Conservation (phyloP, 2,329 filamentous ascomycete species). For the Sordariomycetes sp. region DNA sequence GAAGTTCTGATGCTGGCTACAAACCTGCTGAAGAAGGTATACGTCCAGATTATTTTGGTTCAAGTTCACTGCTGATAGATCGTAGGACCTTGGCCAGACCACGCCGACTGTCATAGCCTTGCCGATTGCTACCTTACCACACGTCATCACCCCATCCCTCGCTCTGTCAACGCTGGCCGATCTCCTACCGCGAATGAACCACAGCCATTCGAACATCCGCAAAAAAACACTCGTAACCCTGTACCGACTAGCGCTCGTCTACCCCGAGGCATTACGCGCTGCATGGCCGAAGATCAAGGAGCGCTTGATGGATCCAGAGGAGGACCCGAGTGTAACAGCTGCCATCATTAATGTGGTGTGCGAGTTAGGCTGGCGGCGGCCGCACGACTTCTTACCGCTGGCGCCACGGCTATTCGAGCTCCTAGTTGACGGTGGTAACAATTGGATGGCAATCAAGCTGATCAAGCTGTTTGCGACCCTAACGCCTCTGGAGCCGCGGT, state of each 20-base stretch:
- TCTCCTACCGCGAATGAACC: slow-evolving; percentile 74
- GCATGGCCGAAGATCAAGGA: slow-evolving; percentile 99
- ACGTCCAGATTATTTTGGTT: not conserved
- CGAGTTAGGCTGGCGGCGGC: slow-evolving; percentile 87
- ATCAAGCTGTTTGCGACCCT: slow-evolving; percentile 97
- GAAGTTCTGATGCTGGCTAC: slow-evolving; percentile 97
- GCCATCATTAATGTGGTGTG: slow-evolving; percentile 96
- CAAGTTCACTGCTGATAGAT: not conserved
- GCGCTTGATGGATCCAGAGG: slow-evolving; percentile 76
- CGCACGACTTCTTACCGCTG: slow-evolving; percentile 85
- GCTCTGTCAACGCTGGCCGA: slow-evolving; percentile 85
- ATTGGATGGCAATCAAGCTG: slow-evolving; percentile 99
- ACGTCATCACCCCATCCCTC: slow-evolving; percentile 86
- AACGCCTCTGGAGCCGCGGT: slow-evolving; percentile 81
- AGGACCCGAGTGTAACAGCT: slow-evolving; percentile 88
- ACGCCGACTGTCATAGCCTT: slow-evolving; percentile 71
- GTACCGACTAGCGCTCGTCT: slow-evolving; percentile 89
- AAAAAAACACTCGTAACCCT: slow-evolving; percentile 96
- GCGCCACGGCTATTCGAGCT: slow-evolving; percentile 89
- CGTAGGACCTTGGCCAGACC: slow-evolving; percentile 62
- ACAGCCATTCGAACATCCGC: slow-evolving; percentile 75
- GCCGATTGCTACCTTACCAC: slow-evolving; percentile 82
- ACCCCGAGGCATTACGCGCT: slow-evolving; percentile 83
- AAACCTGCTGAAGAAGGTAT: slow-evolving; percentile 87
- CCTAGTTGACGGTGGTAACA: slow-evolving; percentile 84